A percentile compares a stretch with the other conserved stretches of the same genome.
Evolutionary conservation across 176 grass and related monocot genomes (phyloP).

Genomic region (Carex pumila): DNA sequence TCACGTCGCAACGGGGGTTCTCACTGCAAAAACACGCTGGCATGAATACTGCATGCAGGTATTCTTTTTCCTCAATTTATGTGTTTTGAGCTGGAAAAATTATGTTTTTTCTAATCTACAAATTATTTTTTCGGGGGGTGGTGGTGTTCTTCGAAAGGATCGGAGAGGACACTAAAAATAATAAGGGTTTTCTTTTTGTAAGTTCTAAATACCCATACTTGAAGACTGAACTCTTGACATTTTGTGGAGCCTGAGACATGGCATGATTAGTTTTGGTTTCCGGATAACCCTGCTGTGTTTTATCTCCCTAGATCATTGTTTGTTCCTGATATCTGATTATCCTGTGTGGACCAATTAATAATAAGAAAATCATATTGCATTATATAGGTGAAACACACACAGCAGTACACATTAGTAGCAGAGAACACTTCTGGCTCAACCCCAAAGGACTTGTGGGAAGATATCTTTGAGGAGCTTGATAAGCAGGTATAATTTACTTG

Average conservation of each 20-base stretch:
- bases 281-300: background rate
- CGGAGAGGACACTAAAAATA: background rate
- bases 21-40: conserved; percentile 91
- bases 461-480: conserved; percentile 79
- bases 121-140: no score
- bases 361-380: conserved; percentile 6
- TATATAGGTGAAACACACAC: conserved; percentile 70
- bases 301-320: background rate
- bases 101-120: background rate
- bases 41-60: conserved; percentile 80
- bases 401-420: conserved; percentile 57
- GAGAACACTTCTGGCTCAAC: conserved; percentile 72
- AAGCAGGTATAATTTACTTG: conserved; percentile 56
- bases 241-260: background rate
- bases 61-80: conserved; percentile 7
- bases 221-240: background rate
- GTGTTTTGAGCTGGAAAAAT: background rate
- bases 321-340: background rate
- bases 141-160: background rate
- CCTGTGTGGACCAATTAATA: background rate
- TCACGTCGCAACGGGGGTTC: conserved; percentile 54
- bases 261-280: background rate
- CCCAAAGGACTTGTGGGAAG: conserved; percentile 85
- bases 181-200: background rate
- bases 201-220: background rate